Base-by-base conservation (phyloP, 768 basidiomycete genomes). In the Suillus tomentosus region DNA sequence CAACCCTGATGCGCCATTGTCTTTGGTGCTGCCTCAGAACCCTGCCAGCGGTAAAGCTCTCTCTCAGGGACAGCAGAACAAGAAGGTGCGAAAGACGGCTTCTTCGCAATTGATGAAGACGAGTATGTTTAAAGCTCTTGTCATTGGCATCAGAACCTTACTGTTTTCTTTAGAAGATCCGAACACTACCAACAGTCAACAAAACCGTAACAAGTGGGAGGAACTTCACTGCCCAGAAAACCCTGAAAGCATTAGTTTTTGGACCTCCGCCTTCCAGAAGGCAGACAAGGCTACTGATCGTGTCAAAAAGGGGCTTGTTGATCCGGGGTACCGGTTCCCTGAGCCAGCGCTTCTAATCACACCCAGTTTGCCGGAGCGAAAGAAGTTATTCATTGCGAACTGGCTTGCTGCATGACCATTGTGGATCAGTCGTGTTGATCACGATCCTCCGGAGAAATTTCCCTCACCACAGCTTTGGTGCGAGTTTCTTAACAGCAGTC, bases 351-450 rank as follows among this genome's bases (percentile, higher is more conserved):
- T 24, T 24, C 24, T 24, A 24, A 24, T 24, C 24, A 62, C 42
- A 37, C 13, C 42, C 0, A 34, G 40, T 7, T 15, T 31, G 1
- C 62, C 53, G 2, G 47, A 58, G 22, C 13, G 36, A 2, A 53
- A 61, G 50, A 47, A 65, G 22, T 22, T 60, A 2, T 68, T 57
- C 14, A 24, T 68, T 6, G 50, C 27, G 0, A 66, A 66, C 55
- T 69, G 66, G 68, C 60, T 69, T 0, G 56, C 66, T 31, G 42
- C 61, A 42, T 36, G n/a, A 3, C 55, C 34, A 1, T 37, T 62
- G 17, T 67, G 60, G 66, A 60, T 67, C 6, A 64, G 56, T 27
- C 56, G 24, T 5, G 60, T 69, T 1, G 36, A 69, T 36, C 62
- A 63, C 11, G 14, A 60, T n/a, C 61, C 42, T 3, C 64, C 48